Conservation (phyloP, 495 filamentous ascomycete species). For the Beverwykella pulmonaria region DNA sequence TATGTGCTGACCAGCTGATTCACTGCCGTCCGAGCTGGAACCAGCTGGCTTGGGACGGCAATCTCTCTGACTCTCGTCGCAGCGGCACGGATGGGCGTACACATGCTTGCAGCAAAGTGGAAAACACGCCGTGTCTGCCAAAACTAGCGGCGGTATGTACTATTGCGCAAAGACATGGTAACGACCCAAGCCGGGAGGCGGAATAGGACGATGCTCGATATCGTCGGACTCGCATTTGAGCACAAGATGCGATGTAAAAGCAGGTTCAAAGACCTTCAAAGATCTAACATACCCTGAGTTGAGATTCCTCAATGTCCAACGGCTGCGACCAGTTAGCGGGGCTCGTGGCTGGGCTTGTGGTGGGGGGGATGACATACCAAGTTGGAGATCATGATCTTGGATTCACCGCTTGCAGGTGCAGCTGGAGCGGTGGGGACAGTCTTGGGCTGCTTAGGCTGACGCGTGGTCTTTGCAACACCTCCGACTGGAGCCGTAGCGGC, state of each 20-base stretch:
- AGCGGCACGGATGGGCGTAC: constrained; percentile 3
- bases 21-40: neutral
- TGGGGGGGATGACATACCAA: constrained; percentile 64
- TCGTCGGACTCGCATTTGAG: constrained; percentile 29
- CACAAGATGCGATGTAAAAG: constrained; percentile 9
- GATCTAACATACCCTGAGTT: constrained; percentile 98
- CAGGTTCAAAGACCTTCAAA: constrained; percentile 25
- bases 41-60: neutral
- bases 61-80: constrained; percentile 11
- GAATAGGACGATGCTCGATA: constrained; percentile 12
- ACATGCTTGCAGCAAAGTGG: neutral
- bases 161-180: neutral
- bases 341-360: neutral
- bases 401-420: constrained; percentile 61
- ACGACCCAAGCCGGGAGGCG: constrained; percentile 1
- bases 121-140: constrained; percentile 12
- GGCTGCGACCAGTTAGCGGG: constrained; percentile 70
- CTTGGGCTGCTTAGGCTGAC: constrained; percentile 65
- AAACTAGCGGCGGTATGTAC: neutral
- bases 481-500: constrained; percentile 64
- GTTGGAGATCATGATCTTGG: constrained; percentile 97
- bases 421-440: constrained; percentile 62
- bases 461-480: constrained; percentile 82
- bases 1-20: neutral
- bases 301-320: constrained; percentile 86